Conservation (phyloP, 176 grass and related monocot species). For the Elymus sibiricus region DNA sequence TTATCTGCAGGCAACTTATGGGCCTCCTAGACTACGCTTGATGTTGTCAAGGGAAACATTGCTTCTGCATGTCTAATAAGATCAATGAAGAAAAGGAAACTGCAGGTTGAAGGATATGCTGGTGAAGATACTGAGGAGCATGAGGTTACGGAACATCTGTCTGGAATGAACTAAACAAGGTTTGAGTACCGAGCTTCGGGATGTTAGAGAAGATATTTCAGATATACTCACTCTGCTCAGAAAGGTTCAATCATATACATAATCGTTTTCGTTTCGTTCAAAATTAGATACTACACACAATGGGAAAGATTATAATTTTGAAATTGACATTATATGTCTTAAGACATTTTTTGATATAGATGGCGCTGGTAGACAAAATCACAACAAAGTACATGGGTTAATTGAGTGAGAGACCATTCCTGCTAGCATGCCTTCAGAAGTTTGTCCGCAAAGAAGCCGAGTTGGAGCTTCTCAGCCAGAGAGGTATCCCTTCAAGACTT, state of each 20-base stretch:
- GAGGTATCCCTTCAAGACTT: conserved; percentile 19
- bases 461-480: background rate
- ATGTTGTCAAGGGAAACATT: background rate
- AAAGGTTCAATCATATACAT: no score
- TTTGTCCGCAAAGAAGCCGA: background rate
- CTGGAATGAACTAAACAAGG: no score
- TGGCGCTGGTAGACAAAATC: background rate
- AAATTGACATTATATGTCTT: background rate
- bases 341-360: background rate
- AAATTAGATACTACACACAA: no score
- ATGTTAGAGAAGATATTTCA: no score
- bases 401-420: no score
- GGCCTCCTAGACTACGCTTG: no score
- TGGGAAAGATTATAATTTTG: background rate
- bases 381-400: conserved; percentile 29
- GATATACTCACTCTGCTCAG: no score
- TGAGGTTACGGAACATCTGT: no score
- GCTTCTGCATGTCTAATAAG: background rate
- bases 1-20: no score
- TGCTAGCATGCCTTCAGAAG: background rate
- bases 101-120: background rate
- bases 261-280: no score
- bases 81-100: no score
- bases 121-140: background rate
- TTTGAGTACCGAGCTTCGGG: no score